Percentiles rank a stretch among this genome's conserved stretches.
These are phyloP conservation scores for Fomes fomentarius DNA, from an alignment of 1,284 basidiomycete species.

Conservation along the genomic window DNA sequence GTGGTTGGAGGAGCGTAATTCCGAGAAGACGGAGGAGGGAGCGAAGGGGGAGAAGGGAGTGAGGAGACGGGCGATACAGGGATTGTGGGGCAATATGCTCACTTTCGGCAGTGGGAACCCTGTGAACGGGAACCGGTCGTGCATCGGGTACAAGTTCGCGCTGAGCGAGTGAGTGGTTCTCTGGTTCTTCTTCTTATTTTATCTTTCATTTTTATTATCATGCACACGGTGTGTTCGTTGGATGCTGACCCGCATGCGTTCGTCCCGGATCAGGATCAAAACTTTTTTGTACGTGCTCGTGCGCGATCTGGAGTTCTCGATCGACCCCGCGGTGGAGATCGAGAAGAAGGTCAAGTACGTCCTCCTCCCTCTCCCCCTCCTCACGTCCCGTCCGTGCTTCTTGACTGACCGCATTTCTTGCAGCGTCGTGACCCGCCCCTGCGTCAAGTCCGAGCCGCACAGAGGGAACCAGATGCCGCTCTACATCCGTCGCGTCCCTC, in stretches of 20 bases:
- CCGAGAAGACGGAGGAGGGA: neutral
- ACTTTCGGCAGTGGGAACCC: constrained; percentile 65
- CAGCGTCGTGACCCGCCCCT: constrained; percentile 59
- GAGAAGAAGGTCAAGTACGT: constrained; percentile 70
- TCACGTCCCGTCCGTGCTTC: constrained; percentile 1
- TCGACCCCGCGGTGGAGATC: constrained; percentile 55
- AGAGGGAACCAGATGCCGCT: constrained; percentile 62
- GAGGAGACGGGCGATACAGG: constrained; percentile 48
- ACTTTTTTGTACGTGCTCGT: constrained; percentile 61
- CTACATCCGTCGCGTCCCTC: constrained; percentile 38
- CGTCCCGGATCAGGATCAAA: constrained; percentile 63
- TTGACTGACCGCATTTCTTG: constrained; percentile 14
- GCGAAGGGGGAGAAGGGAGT: constrained; percentile 31
- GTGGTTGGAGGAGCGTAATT: constrained; percentile 43
- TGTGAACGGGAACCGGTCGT: constrained; percentile 62
- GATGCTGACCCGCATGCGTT: neutral
- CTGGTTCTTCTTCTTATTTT: neutral
- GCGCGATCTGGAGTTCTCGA: constrained; percentile 57
- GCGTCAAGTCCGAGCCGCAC: constrained; percentile 51
- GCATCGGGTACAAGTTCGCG: constrained; percentile 76
- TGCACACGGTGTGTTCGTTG: neutral
- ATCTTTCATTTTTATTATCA: neutral
- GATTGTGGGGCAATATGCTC: constrained; percentile 64
- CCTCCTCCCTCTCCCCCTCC: neutral
- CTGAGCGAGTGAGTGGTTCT: constrained; percentile 59